phyloP scores from a whole-genome alignment of 2,329 filamentous ascomycete species.

The Phialocephala subalpina region DNA sequence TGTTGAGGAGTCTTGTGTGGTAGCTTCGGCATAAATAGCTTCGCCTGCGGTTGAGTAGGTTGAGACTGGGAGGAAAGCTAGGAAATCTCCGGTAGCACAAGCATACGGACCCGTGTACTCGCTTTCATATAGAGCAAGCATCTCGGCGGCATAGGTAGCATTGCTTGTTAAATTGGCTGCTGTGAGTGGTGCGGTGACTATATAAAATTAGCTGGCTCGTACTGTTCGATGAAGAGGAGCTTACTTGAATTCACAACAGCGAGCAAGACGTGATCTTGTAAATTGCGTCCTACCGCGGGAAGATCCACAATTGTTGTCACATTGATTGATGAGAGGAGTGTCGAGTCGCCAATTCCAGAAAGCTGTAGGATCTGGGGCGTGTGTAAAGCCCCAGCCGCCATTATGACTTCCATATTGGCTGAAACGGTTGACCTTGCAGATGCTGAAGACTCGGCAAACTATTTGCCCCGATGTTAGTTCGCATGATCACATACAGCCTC shows the following conservation, averaged over 20 bases:
- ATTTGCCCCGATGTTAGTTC: no score
- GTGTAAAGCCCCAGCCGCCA: conserved; percentile 38
- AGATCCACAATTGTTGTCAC: conserved; percentile 45
- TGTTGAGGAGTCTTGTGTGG: conserved; percentile 15
- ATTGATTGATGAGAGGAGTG: conserved; percentile 23
- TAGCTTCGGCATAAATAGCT: background rate
- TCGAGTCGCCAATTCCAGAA: conserved; percentile 43
- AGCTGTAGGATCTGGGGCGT: conserved; percentile 45
- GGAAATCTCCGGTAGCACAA: no score
- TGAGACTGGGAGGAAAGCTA: no score
- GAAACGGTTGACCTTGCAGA: conserved; percentile 27
- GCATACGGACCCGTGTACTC: no score
- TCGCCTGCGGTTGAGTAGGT: no score
- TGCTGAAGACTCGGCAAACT: no score
- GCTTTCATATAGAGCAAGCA: conserved; percentile 31
- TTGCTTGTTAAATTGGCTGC: conserved; percentile 21
- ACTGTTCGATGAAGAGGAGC: conserved; percentile 16
- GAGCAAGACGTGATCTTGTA: conserved; percentile 42
- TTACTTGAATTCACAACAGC: conserved; percentile 37
- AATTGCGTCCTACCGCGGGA: conserved; percentile 51
- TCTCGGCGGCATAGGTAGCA: conserved; percentile 23
- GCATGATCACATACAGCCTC: no score
- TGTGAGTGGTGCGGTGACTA: conserved; percentile 2
- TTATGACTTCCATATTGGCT: conserved; percentile 41
- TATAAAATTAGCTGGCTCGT: conserved; percentile 15